A percentile compares a stretch with the other conserved stretches of the same genome.
Conservation (phyloP, 139 green algal genomes). For the Chlorella sp. region DNA sequence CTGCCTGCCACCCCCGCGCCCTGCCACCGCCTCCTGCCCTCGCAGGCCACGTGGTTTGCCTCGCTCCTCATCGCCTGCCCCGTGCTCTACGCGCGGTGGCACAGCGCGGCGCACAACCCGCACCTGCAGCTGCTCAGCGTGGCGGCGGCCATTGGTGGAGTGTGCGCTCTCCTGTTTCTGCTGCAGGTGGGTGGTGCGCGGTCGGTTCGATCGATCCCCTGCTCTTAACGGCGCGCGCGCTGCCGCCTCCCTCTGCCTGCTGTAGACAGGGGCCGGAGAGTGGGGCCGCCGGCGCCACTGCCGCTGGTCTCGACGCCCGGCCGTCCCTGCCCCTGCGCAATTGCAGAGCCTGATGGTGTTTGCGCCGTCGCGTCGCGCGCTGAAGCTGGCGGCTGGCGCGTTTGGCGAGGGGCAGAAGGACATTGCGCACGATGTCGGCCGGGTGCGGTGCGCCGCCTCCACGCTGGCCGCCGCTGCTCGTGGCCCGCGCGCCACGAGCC, state of each 20-base stretch:
- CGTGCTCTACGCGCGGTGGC: slow-evolving; percentile 7
- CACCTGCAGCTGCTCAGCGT: slow-evolving; percentile 39
- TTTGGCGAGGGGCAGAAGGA: too few relatives aligned
- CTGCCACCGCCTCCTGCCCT: background rate
- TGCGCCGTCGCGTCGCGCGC: too few relatives aligned
- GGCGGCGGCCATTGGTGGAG: slow-evolving; percentile 34
- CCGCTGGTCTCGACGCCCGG: too few relatives aligned
- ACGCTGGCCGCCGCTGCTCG: too few relatives aligned
- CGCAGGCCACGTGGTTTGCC: slow-evolving; percentile 36
- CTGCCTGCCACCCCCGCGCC: background rate
- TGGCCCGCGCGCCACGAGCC: too few relatives aligned
- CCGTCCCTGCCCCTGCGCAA: too few relatives aligned
- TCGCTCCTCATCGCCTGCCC: slow-evolving; percentile 35
- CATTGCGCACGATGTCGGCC: too few relatives aligned
- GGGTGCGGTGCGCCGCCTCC: too few relatives aligned
- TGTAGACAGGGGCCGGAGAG: too few relatives aligned
- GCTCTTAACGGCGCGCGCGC: background rate
- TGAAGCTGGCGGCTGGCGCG: too few relatives aligned
- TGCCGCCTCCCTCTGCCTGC: background rate
- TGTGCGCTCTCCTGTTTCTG: slow-evolving; percentile 55
- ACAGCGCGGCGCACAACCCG: background rate
- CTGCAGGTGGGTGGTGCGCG: slow-evolving; percentile 45
- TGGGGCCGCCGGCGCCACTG: too few relatives aligned
- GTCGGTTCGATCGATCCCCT: background rate
- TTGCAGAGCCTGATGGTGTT: too few relatives aligned